Percentiles rank a stretch among this genome's conserved stretches.
phyloP scores from a whole-genome alignment of 2,329 filamentous ascomycete species.

The Penicillium sp. region DNA sequence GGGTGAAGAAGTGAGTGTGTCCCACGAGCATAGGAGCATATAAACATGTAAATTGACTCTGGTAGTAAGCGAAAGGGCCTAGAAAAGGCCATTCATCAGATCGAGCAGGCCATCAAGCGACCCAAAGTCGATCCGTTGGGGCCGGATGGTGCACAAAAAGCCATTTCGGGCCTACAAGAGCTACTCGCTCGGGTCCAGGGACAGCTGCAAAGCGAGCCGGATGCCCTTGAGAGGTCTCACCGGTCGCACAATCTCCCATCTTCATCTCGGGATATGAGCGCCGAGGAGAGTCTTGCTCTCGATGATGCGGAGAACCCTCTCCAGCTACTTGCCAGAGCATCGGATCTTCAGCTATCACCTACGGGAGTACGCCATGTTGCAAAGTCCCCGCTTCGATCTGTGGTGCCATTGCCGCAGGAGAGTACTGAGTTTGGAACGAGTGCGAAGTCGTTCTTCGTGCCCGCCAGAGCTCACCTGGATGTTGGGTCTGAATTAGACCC shows the following conservation, averaged over 20 bases:
- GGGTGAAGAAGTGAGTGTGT: constrained; percentile 62
- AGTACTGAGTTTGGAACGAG: constrained; percentile 8
- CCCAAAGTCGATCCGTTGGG: constrained; percentile 46
- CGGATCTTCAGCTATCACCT: constrained; percentile 58
- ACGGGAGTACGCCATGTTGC: constrained; percentile 22
- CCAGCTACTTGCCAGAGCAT: constrained; percentile 67
- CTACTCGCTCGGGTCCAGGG: constrained; percentile 48
- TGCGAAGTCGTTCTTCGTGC: constrained; percentile 62
- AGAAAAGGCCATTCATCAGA: constrained; percentile 68
- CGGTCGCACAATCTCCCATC: constrained; percentile 18
- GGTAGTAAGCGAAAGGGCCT: constrained; percentile 65
- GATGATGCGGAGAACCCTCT: constrained; percentile 72
- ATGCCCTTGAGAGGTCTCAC: constrained; percentile 31
- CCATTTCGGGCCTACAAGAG: constrained; percentile 44
- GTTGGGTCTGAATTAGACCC: constrained; percentile 62
- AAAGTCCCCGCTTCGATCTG: constrained; percentile 25
- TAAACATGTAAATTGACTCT: constrained; percentile 11
- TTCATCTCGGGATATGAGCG: constrained; percentile 22
- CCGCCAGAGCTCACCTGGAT: constrained; percentile 59
- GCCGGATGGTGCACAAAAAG: constrained; percentile 42
- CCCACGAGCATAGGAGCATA: background rate
- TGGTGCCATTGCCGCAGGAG: constrained; percentile 28
- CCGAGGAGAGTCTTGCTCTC: constrained; percentile 54
- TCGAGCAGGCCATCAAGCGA: constrained; percentile 63
- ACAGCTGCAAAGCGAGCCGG: constrained; percentile 26